Evolutionary conservation across 148 eudicot species (phyloP), one percentile per base, ranked within the genome.

Genomic region (Dianthus caryophyllus): DNA sequence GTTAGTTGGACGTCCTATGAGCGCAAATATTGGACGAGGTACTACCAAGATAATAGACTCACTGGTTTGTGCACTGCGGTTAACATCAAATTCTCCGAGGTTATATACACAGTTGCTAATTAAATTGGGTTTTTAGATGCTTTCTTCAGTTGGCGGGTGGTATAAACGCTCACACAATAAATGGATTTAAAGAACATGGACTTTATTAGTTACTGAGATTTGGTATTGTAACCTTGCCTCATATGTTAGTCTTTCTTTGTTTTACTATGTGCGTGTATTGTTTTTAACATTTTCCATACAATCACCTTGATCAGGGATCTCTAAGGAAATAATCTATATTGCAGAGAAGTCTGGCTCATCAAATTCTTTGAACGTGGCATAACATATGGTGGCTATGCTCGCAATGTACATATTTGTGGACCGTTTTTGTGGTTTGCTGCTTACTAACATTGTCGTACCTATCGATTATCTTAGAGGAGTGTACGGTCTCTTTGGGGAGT

Each of bases 1-100:
- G 98, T 66, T 89, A 79, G 98, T 89, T 79, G 98, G 98, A 53
- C 96, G 96, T 14, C 95, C 98, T 11, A 93, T 93, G 95, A 89
- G 98, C 68, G 98, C 96, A 75, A 96, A 93, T 67, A 93, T 84
- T 48, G 98, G 96, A 43, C 80, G 95, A 81, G 98, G 96, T 30
- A 87, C 96, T 73, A 93, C 98, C 22, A 81, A 83, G 79, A 79
- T 41, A 85, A 85, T 68, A 80, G 74, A 72, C 96, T 96, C 50
- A 88, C 72, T 61, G 98, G 98, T 89, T 64, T 79, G 84, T 72
- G 13, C 4, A 44, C 53, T 24, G 13, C 39, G 24, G 24, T 50
- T 22, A 39, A 41, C 22, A 15, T 30, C 16, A 18, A 16, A 22
- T 36, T 31, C 31, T 73, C 26, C n/a, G 17, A 8, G 33, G 10